Conservation (phyloP, 2,329 filamentous ascomycete species). For the Eutypella sp. region DNA sequence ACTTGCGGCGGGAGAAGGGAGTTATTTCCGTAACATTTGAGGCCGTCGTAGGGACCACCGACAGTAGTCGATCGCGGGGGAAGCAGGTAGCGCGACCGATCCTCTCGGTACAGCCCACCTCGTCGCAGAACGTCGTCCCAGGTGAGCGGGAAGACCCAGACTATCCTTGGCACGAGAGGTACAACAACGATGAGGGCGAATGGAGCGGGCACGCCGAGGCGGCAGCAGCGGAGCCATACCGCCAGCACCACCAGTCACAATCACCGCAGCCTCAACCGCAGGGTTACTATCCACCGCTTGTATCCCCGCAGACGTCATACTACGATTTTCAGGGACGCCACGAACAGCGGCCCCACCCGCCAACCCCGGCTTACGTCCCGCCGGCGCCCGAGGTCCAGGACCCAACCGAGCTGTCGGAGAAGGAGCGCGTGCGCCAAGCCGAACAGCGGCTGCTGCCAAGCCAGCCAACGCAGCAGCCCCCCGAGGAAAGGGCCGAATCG, state of each 20-base stretch:
- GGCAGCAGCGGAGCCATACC: slow-evolving; percentile 5
- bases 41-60: slow-evolving; percentile 78
- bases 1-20: slow-evolving; percentile 80
- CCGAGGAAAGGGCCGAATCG: slow-evolving; percentile 31
- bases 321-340: slow-evolving; percentile 26
- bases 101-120: slow-evolving; percentile 15
- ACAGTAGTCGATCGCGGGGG: slow-evolving; percentile 46
- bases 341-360: slow-evolving; percentile 27
- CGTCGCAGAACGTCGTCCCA: slow-evolving; percentile 10
- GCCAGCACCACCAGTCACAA: no score
- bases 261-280: no score
- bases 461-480: slow-evolving; percentile 51
- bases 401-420: slow-evolving; percentile 68
- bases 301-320: slow-evolving; percentile 27
- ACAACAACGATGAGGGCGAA: slow-evolving; percentile 22
- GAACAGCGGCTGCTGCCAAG: slow-evolving; percentile 80
- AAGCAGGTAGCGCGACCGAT: slow-evolving; percentile 21
- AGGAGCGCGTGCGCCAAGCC: slow-evolving; percentile 71
- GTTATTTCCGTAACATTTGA: slow-evolving; percentile 87
- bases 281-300: slow-evolving; percentile 20
- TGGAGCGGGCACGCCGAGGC: slow-evolving; percentile 17
- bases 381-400: slow-evolving; percentile 55
- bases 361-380: slow-evolving; percentile 50
- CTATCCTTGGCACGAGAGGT: slow-evolving; percentile 27
- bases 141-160: slow-evolving; percentile 16